Conservation (phyloP, 495 filamentous ascomycete genomes). For the Glonium stellatum region DNA sequence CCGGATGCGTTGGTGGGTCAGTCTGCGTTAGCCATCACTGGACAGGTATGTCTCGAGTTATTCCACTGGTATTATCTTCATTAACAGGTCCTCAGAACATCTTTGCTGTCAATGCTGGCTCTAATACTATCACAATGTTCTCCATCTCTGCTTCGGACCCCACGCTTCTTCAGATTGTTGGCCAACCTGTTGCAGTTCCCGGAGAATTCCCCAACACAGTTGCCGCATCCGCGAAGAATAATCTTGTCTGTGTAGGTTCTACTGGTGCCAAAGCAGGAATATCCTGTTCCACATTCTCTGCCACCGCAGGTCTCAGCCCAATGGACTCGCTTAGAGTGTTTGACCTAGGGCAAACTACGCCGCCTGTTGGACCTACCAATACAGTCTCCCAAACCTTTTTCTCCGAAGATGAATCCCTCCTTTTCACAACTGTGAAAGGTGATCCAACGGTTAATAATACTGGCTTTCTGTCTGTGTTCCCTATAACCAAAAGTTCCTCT, state of each 20-base stretch:
- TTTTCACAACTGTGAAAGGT: constrained; percentile 54
- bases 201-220: constrained; percentile 55
- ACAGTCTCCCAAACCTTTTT: constrained; percentile 52
- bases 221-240: constrained; percentile 43
- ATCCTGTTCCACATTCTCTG: constrained; percentile 44
- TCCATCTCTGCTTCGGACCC: constrained; percentile 43
- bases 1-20: constrained; percentile 51
- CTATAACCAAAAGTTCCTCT: constrained; percentile 33
- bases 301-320: constrained; percentile 33
- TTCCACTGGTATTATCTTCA: not conserved
- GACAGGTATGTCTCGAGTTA: constrained; percentile 40
- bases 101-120: constrained; percentile 57
- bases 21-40: constrained; percentile 43
- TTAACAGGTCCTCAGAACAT: constrained; percentile 27
- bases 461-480: constrained; percentile 47
- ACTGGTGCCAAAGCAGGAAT: constrained; percentile 49
- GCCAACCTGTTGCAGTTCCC: constrained; percentile 38
- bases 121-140: constrained; percentile 51
- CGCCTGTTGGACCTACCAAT: constrained; percentile 48
- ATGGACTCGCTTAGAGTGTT: constrained; percentile 43
- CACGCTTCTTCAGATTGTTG: constrained; percentile 40
- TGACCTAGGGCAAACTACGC: constrained; percentile 45
- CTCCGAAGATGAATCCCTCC: constrained; percentile 43
- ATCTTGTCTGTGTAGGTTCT: constrained; percentile 48
- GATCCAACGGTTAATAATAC: constrained; percentile 45